phyloP scores from a whole-genome alignment of 805 yeast species.

The Tetrapisispora nanseiensis region DNA sequence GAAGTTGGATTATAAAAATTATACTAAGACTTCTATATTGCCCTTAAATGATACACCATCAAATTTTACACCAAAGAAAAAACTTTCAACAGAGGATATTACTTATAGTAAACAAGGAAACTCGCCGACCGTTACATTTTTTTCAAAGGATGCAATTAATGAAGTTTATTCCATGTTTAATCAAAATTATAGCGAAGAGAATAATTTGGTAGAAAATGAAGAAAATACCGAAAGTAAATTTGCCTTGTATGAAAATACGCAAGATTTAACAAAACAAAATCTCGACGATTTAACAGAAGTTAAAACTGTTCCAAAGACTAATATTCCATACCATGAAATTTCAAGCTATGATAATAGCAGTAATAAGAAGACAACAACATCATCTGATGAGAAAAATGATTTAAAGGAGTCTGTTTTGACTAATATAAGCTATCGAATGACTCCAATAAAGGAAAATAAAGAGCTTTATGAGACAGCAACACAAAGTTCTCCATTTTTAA shows the following conservation, averaged over 20 bases:
- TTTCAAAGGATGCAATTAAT: conserved; percentile 62
- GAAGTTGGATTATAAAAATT: conserved; percentile 4
- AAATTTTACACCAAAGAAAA: conserved; percentile 1
- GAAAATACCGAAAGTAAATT: conserved; percentile 19
- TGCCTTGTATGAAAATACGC: conserved; percentile 28
- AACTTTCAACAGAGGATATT: conserved; percentile 1
- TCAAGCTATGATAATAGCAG: background rate
- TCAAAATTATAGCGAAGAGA: conserved; percentile 25
- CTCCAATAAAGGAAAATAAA: conserved; percentile 23
- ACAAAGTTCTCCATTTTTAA: conserved; percentile 21
- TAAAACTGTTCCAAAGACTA: conserved; percentile 5
- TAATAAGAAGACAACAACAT: background rate
- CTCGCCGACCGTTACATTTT: conserved; percentile 74
- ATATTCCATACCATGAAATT: background rate
- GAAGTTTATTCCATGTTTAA: conserved; percentile 74
- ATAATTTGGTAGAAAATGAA: conserved; percentile 16
- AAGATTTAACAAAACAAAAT: conserved; percentile 28
- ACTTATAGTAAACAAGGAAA: conserved; percentile 27
- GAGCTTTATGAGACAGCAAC: conserved; percentile 8
- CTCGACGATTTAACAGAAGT: conserved; percentile 33
- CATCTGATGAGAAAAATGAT: background rate
- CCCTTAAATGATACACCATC: conserved; percentile 36
- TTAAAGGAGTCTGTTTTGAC: background rate
- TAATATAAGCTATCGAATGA: conserved; percentile 15
- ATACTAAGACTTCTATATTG: conserved; percentile 32